phyloP scores from a whole-genome alignment of 768 basidiomycete genomes.

The Kondoa malvinella region DNA sequence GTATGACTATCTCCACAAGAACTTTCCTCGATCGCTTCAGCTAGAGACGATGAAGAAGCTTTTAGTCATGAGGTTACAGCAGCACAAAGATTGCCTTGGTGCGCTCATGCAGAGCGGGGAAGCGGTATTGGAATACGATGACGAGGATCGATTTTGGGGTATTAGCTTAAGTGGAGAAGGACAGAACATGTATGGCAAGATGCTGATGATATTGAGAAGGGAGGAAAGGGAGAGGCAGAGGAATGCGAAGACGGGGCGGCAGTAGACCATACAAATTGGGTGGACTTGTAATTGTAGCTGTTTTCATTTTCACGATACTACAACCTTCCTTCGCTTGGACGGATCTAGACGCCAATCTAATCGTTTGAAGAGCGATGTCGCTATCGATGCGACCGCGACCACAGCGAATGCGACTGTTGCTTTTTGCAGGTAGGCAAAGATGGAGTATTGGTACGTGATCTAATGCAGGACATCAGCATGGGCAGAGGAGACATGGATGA shows the following conservation, averaged over 20 bases:
- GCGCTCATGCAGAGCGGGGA: not conserved
- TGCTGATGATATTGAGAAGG: not conserved
- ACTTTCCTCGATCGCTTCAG: not conserved
- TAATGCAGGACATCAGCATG: not conserved
- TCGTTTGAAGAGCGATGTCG: not conserved
- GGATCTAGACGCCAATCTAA: not conserved
- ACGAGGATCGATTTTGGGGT: not conserved
- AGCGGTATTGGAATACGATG: not conserved
- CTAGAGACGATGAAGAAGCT: not conserved
- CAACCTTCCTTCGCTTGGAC: not conserved
- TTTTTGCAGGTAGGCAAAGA: slow-evolving; percentile 1
- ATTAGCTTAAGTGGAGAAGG: not conserved
- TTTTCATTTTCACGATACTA: too few relatives aligned
- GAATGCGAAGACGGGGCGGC: not conserved
- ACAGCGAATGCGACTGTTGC: not conserved
- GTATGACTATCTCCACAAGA: not conserved
- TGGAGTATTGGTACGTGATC: slow-evolving; percentile 1
- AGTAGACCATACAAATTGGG: not conserved
- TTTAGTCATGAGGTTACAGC: not conserved
- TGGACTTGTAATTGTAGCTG: not conserved
- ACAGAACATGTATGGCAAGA: not conserved
- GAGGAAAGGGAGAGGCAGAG: not conserved
- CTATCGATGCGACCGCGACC: not conserved
- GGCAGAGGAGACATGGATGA: too few relatives aligned
- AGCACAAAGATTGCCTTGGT: not conserved